Base-by-base conservation (phyloP, 1,139 yeast species). In the Suhomyces anneliseae region DNA sequence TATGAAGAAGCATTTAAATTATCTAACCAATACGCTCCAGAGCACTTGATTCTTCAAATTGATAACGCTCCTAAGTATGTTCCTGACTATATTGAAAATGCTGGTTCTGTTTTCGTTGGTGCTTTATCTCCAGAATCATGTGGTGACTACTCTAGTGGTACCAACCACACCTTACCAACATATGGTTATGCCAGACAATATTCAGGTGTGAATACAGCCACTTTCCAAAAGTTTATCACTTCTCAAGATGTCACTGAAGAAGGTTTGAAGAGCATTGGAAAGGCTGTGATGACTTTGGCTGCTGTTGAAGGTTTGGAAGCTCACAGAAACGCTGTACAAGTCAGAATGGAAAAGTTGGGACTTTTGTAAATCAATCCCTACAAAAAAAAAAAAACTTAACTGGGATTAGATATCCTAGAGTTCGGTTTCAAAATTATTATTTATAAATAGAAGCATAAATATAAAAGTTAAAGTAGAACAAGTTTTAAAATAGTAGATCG, bases 121-220 rank as follows among this genome's bases (percentile, higher is more conserved):
- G 87, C 93, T 1, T 87, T 87, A 66, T 87, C 97, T 4, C 99
- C 99, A 40, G 99, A 93, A 68, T 87, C 96, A 3, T 92, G 98
- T 68, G 99, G 99, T 61, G 99, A 95, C 69, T 95, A 93, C 72
- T 90, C 98, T 1, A 84, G 93, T 53, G 98, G 99, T 64, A 93
- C 99, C 7, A 93, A 93, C 76, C 98, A 92, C 71, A 93, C 99
- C 0, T 78, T 93, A 60, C 99, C 99, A 50, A 93, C 99, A 0
- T 93, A 93, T 65, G 99, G 99, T 43, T 93, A 93, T 64, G 98
- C 99, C 42, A 85, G 90, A 71, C 95, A 90, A 79, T 93, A 93
- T 72, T 87, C 96, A 54, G 99, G 99, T 48, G 98, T 92, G 50
- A 93, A 93, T 71, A 92, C 98, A 32, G 86, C 92, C 43, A 90